Base-by-base conservation (phyloP, 441 rosid genomes). In the Viola pubescens region DNA sequence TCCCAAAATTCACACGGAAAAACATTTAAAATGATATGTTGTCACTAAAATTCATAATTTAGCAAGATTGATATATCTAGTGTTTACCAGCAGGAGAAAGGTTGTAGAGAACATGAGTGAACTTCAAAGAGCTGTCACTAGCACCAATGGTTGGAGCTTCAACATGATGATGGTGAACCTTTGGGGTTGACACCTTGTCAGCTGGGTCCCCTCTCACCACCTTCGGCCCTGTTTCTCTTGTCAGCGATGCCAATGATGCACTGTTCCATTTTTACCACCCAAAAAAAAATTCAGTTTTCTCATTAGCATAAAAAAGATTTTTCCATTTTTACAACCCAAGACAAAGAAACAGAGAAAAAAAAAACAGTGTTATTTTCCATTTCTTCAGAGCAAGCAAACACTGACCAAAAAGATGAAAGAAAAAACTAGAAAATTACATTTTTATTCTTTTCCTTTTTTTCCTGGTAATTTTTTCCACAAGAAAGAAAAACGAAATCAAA, bases 171-270 rank as follows among this genome's bases (percentile, higher is more conserved):
- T 77, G 75, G 59, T 81, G 81, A 9, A 60, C 71, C 63, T 72
- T 77, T 1, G 81, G 73, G 12, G 82, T 75, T 62, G 77, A 80
- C 12, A 66, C 64, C 64, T 76, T 84, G 74, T 77, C 69, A 19
- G 94, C 85, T 7, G 96, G 96, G 60, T 91, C 90, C n/a, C 98
- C 98, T 70, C 52, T 75, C 65, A 88, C 92, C 74, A 91, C 69
- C 75, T 77, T 77, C 0, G 98, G 96, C 26, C 96, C 96, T 0
- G 91, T 86, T 50, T 81, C 96, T 68, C 96, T 71, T 44, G 90
- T 85, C 75, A 87, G 73, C 41, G 98, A 91, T 4, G 98, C 98
- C 79, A 91, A 73, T 0, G 98, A 91, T 42, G 98, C 98, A 80
- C 98, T 91, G 87, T 63, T 42, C 43, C 42, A 37, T 4, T 37